A percentile compares a stretch with the other conserved stretches of the same genome.
Conservation (phyloP, 768 basidiomycete species). For the Naematelia aurantialba region DNA sequence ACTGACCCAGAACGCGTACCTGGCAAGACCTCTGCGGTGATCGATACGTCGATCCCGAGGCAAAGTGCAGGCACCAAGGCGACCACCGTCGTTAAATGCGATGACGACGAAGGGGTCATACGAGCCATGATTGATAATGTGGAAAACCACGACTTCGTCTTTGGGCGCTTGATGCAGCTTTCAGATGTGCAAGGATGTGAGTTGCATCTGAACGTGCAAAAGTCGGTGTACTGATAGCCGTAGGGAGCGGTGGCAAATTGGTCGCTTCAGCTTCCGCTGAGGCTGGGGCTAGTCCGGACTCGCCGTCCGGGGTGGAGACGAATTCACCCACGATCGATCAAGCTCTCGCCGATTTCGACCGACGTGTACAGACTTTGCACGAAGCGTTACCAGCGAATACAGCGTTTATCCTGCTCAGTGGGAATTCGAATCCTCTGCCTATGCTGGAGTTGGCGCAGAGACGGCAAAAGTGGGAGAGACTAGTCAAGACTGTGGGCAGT, state of each 20-base stretch:
- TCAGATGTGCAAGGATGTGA: constrained; percentile 78
- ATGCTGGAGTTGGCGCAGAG: constrained; percentile 71
- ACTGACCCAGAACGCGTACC: constrained; percentile 11
- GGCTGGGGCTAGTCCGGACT: not conserved
- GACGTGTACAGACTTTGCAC: constrained; percentile 62
- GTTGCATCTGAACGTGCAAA: constrained; percentile 21
- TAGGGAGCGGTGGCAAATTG: constrained; percentile 1
- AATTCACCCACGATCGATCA: constrained; percentile 2
- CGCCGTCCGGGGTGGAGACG: constrained; percentile 1
- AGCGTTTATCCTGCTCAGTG: constrained; percentile 78
- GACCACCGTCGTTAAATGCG: constrained; percentile 69
- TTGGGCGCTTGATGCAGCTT: constrained; percentile 76
- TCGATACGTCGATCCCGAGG: constrained; percentile 78
- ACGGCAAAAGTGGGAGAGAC: constrained; percentile 67
- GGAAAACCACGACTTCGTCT: constrained; percentile 71
- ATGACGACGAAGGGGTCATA: constrained; percentile 67
- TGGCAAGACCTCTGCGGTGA: constrained; percentile 62
- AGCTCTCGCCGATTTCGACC: constrained; percentile 59
- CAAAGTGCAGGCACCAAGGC: constrained; percentile 84
- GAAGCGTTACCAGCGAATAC: constrained; percentile 70
- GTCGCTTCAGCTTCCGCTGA: too few species aligned
- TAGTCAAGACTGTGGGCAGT: constrained; percentile 52
- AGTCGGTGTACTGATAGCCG: too few species aligned
- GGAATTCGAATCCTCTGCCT: constrained; percentile 77
- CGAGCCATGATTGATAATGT: constrained; percentile 62